phyloP scores from a whole-genome alignment of 2,329 filamentous ascomycete genomes.

The Stagonosporopsis tanaceti region DNA sequence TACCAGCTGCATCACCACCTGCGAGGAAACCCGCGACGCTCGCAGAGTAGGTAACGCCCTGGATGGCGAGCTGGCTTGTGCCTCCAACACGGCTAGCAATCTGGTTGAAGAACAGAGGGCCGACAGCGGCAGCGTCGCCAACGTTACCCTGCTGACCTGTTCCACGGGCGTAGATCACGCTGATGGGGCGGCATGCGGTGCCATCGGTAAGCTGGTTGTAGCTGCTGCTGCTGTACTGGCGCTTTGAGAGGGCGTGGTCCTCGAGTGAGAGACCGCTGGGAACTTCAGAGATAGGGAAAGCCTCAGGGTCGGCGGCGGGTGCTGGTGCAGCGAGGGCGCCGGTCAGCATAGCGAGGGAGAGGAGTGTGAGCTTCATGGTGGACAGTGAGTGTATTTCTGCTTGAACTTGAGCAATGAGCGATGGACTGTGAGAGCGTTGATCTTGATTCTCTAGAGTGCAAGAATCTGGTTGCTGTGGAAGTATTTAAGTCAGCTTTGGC shows the following conservation, averaged over 20 bases:
- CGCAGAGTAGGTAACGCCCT: constrained; percentile 63
- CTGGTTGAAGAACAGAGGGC: constrained; percentile 58
- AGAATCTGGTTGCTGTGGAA: neutral
- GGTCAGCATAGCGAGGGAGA: constrained; percentile 19
- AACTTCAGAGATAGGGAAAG: constrained; percentile 24
- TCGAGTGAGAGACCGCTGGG: constrained; percentile 15
- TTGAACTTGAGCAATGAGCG: neutral
- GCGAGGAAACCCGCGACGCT: constrained; percentile 52
- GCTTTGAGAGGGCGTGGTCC: constrained; percentile 25
- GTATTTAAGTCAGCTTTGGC: constrained; percentile 7
- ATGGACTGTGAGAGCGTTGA: constrained; percentile 3
- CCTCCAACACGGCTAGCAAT: constrained; percentile 52
- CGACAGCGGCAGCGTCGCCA: constrained; percentile 54
- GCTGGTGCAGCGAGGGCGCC: constrained; percentile 20
- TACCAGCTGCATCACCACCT: constrained; percentile 56
- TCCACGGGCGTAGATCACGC: constrained; percentile 64
- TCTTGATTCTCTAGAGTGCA: constrained; percentile 3
- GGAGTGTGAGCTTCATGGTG: constrained; percentile 23
- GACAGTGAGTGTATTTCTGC: neutral
- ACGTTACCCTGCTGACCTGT: constrained; percentile 62
- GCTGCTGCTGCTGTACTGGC: constrained; percentile 29
- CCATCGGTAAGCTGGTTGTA: constrained; percentile 36
- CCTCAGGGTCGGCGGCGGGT: constrained; percentile 9
- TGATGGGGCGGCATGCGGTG: constrained; percentile 54
- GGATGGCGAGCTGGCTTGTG: constrained; percentile 55